Evolutionary conservation across 139 green algal genomes (phyloP), one percentile per base, ranked within the genome.

Genomic region (Coccomyxa sp.): DNA sequence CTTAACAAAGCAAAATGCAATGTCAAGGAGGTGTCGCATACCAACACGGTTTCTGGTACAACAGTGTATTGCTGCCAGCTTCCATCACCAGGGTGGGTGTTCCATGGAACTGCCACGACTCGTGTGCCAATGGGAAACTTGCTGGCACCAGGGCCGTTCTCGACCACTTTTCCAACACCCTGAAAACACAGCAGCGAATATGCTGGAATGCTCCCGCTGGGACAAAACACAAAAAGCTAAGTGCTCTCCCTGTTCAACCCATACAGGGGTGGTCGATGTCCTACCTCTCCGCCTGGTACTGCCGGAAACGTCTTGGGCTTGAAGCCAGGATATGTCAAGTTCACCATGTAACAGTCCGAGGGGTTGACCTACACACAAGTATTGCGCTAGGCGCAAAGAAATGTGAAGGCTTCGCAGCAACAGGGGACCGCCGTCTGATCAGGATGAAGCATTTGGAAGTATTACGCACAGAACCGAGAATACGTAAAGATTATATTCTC

Each of bases 301-400:
- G 86, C 82, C 0, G 84, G 81, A 13, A 82, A 58, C 0, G 0
- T 17, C 28, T 79, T 79, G 21, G 88, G 88, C 68, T 58, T 58
- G 67, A 88, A 92, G 51, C 88, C 88, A 13, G 89, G 89, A 74
- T 92, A 92, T 51, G 0, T 90, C 71, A 77, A 51, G 71, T 25
- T 18, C 16, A 45, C 71, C 23, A 77, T n/a, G 28, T 77, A 92
- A 32, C 27, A 45, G 12, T 77, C 27, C 25, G 71, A 18, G n/a
- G 71, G 71, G 23, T 77, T 45, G 23, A 51, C 14, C 23, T 45
- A 51, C 23, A 10, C 71, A 51, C 27, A 31, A 32, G 27, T 18
- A 38, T 77, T 10, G 23, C 9, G 27, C 1, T 9, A 18, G 28
- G 28, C 27, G 9, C 63, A 9, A n/a, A 77, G 31, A n/a, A 18